Base-by-base conservation (phyloP, 164 flowering plant genomes). In the Protea cynaroides region DNA sequence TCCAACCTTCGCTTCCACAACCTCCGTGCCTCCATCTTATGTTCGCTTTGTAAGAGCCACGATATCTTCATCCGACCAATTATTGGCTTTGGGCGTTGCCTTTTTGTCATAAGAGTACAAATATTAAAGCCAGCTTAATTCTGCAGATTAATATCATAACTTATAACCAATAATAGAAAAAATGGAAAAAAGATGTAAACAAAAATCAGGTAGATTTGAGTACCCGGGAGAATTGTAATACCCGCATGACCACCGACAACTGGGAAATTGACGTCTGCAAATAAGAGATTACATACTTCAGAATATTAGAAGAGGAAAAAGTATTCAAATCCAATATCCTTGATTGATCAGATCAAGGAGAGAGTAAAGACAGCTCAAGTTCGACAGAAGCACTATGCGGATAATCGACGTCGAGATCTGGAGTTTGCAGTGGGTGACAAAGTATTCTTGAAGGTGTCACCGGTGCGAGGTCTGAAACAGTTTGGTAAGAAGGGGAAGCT, bases 161-260 rank as follows among this genome's bases (percentile, higher is more conserved):
- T n/a, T n/a, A n/a, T n/a, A n/a, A n/a, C n/a, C n/a, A n/a, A n/a
- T n/a, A n/a, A n/a, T n/a, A n/a, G 1, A 40, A 9, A 8, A 4
- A 18, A 25, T 3, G 3, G 7, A 34, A 51, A n/a, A 43, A 29
- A 63, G 24, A 43, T 62, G 43, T 15, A n/a, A n/a, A 56, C 10
- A 68, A 21, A 63, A 25, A 44, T n/a, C 25, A 46, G 24, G 38
- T 19, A 4, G 17, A 62, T 15, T 25, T n/a, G 49, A 25, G 43
- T 51, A 25, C 15, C 12, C 25, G 99, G 99, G 18, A 94, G 93
- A 66, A 94, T 94, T 65, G 99, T 94, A 19, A 91, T 70, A 37
- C 99, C 99, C 59, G 99, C 99, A 73, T 94, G 99, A 52, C 99
- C 99, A 67, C 99, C 99, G 67, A 94, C 84, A 72, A 94, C 99